These are phyloP conservation scores for Collybia nuda DNA, from an alignment of 768 basidiomycete species.

Conservation along the genomic window DNA sequence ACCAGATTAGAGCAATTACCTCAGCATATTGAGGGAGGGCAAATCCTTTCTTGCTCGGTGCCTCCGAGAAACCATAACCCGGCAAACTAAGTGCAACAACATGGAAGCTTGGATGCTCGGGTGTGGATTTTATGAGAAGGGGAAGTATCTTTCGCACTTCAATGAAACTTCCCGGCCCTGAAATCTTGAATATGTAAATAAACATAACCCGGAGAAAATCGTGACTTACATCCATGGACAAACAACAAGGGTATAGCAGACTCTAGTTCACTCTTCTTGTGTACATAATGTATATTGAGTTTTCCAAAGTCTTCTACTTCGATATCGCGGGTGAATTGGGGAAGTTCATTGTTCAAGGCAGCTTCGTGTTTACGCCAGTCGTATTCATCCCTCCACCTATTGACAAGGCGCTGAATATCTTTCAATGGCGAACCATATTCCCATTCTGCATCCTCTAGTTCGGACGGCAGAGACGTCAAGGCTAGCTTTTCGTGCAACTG, in stretches of 20 bases:
- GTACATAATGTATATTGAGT: conserved; percentile 55
- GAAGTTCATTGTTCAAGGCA: conserved; percentile 47
- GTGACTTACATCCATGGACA: conserved; percentile 46
- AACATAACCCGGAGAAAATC: neutral
- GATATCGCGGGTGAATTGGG: conserved; percentile 55
- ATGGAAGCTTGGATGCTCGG: conserved; percentile 56
- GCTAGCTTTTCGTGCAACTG: conserved; percentile 45
- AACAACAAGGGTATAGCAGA: conserved; percentile 61
- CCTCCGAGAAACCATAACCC: conserved; percentile 63
- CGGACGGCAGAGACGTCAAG: conserved; percentile 53
- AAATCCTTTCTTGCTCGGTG: conserved; percentile 54
- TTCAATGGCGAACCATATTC: conserved; percentile 54
- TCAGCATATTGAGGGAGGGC: conserved; percentile 44
- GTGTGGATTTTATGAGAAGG: conserved; percentile 39
- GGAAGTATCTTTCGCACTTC: conserved; percentile 61
- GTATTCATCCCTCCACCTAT: conserved; percentile 51
- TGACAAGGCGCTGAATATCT: conserved; percentile 47
- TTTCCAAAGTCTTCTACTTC: conserved; percentile 43
- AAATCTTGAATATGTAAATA: neutral
- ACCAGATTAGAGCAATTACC: conserved; percentile 28
- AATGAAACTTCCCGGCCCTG: conserved; percentile 62
- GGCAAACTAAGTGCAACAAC: conserved; percentile 61
- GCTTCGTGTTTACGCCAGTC: conserved; percentile 58
- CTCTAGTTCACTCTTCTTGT: conserved; percentile 42
- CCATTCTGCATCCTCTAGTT: conserved; percentile 49